phyloP scores from a whole-genome alignment of 2,329 filamentous ascomycete species.

The Hypoxylon sp. region DNA sequence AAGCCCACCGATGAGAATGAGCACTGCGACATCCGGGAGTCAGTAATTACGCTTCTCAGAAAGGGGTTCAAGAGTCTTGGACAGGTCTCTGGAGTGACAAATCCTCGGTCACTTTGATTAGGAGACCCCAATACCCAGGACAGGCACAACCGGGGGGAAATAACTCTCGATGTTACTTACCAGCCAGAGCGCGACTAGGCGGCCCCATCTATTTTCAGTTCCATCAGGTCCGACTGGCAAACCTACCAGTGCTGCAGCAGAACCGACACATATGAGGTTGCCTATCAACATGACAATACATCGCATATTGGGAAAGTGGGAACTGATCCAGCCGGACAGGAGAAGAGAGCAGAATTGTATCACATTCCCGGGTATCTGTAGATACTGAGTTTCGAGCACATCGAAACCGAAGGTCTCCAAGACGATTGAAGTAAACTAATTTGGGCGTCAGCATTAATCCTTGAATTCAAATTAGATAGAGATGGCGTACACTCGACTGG shows the following conservation, averaged over 20 bases:
- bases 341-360: conserved; percentile 69
- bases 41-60: too few species aligned
- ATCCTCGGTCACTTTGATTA: too few species aligned
- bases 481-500: conserved; percentile 60
- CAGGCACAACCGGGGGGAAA: too few species aligned
- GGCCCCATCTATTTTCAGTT: conserved; percentile 67
- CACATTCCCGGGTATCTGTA: conserved; percentile 73
- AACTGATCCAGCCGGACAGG: conserved; percentile 66
- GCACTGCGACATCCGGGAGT: conserved; percentile 29
- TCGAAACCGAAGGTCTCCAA: conserved; percentile 56
- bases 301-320: conserved; percentile 63
- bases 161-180: too few species aligned
- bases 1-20: conserved; percentile 55
- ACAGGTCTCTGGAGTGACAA: too few species aligned
- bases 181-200: conserved; percentile 71
- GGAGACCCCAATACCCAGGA: too few species aligned
- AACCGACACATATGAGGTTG: conserved; percentile 69
- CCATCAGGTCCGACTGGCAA: conserved; percentile 57
- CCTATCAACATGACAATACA: conserved; percentile 69
- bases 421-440: conserved; percentile 51
- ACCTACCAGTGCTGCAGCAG: conserved; percentile 66
- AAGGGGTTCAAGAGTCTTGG: too few species aligned
- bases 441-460: conserved; percentile 6
- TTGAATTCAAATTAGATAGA: not conserved
- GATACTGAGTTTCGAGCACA: conserved; percentile 67